Evolutionary conservation across 1,284 basidiomycete species (phyloP).

Genomic region (Nidula niveotomentosa): DNA sequence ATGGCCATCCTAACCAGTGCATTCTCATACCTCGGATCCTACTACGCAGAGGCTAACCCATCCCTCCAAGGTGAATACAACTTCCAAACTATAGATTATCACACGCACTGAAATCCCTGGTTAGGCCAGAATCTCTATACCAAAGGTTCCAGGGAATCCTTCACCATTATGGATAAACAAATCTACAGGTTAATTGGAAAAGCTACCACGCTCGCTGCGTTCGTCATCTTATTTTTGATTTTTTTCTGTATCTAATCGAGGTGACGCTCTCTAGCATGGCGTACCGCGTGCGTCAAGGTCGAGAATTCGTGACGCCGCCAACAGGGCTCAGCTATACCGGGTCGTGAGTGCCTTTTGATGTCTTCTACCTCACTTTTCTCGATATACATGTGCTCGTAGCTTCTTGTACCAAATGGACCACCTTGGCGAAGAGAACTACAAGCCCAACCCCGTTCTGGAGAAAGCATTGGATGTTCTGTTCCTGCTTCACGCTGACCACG

Average conservation of each 20-base stretch:
- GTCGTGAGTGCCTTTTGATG: slow-evolving; percentile 50
- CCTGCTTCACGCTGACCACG: slow-evolving; percentile 87
- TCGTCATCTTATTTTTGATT: slow-evolving; percentile 20
- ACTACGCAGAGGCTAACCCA: slow-evolving; percentile 81
- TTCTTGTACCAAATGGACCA: slow-evolving; percentile 91
- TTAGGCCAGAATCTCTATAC: slow-evolving; percentile 80
- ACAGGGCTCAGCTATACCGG: slow-evolving; percentile 81
- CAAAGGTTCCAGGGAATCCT: slow-evolving; percentile 59
- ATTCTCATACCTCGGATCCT: slow-evolving; percentile 84
- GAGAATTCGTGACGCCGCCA: slow-evolving; percentile 85
- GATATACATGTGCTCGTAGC: slow-evolving; percentile 29
- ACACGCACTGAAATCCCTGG: background rate
- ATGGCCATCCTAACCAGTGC: slow-evolving; percentile 88
- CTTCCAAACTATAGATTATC: background rate
- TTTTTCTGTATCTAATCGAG: no score
- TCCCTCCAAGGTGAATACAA: slow-evolving; percentile 60
- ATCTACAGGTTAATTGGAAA: slow-evolving; percentile 88
- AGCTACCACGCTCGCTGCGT: slow-evolving; percentile 85
- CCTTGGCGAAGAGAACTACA: slow-evolving; percentile 70
- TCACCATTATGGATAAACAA: slow-evolving; percentile 86
- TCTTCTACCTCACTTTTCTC: background rate
- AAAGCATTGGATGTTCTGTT: slow-evolving; percentile 86
- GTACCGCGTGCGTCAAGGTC: slow-evolving; percentile 84
- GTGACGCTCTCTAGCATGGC: slow-evolving; percentile 64
- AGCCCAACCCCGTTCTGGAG: slow-evolving; percentile 78